phyloP scores from a whole-genome alignment of 495 filamentous ascomycete species.

The Lophiotrema nucula region DNA sequence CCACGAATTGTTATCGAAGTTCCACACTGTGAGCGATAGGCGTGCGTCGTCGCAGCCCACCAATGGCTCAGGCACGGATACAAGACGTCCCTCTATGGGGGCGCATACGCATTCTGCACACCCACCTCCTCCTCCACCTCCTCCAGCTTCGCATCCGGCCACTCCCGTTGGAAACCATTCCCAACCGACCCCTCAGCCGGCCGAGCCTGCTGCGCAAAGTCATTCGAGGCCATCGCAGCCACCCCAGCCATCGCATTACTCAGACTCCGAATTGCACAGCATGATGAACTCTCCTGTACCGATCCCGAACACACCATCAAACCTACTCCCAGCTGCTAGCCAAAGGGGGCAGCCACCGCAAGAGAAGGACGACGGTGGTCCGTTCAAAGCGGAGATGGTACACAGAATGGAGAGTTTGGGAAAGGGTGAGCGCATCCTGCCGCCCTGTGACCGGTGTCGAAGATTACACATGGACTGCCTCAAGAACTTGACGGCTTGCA shows the following conservation, averaged over 20 bases:
- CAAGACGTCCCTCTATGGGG: constrained; percentile 11
- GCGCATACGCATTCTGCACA: too few species aligned
- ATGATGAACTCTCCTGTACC: constrained; percentile 30
- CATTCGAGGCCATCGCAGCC: not conserved
- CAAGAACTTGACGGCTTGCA: constrained; percentile 81
- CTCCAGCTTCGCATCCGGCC: constrained; percentile 6
- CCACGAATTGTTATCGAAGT: constrained; percentile 47
- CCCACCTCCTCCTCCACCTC: too few species aligned
- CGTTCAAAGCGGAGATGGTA: constrained; percentile 65
- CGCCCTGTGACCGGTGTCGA: constrained; percentile 81
- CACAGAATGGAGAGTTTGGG: constrained; percentile 71
- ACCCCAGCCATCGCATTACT: not conserved
- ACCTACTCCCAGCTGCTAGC: constrained; percentile 50
- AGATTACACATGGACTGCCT: constrained; percentile 76
- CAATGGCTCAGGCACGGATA: constrained; percentile 9
- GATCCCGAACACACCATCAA: constrained; percentile 32
- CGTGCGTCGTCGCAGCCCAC: constrained; percentile 15
- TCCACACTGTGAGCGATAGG: constrained; percentile 57
- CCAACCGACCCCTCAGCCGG: constrained; percentile 8
- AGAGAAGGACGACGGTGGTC: constrained; percentile 60
- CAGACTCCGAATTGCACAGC: constrained; percentile 24
- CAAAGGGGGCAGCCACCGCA: constrained; percentile 37
- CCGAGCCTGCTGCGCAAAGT: not conserved
- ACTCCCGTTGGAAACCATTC: not conserved
- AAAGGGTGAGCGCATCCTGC: constrained; percentile 68